Evolutionary conservation across 1,284 basidiomycete genomes (phyloP), one percentile per base, ranked within the genome.

Genomic region (Sparassis latifolia): DNA sequence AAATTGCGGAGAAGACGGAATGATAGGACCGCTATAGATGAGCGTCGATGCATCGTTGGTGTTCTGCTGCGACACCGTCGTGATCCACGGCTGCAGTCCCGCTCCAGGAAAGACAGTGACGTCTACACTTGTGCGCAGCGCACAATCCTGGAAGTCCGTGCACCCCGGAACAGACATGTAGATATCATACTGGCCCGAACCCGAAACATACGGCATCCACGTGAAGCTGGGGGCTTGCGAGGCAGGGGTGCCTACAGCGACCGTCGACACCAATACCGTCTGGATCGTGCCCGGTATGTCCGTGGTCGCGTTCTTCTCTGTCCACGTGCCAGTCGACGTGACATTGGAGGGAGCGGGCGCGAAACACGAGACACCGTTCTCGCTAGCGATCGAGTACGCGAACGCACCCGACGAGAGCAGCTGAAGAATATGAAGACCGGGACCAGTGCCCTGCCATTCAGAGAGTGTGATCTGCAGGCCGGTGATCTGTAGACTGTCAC

Each of bases 331-430:
- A 1, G 83, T 84, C 45, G 68, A 72, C 0, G 76, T 67, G 27
- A 82, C 73, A 54, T 82, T 84, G 29, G 88, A 89, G 2, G 84
- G 70, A 52, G 73, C 77, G 3, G 86, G 83, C 1, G 86, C 81
- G 60, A 86, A 89, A 64, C 92, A 94, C 0, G 89, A 89, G 42
- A 73, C 66, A 10, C 68, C 70, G 64, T 94, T 93, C 49, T 82
- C 69, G 20, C 62, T 60, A 45, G 69, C 66, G 48, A 86, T 69
- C 1, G 89, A 77, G 2, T 89, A 91, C 2, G 84, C 90, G 62
- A 89, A 93, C 4, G 91, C 88, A 55, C 96, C 96, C 6, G 89
- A 86, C 0, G 92, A 95, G 9, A 99, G 81, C 5, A 98, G 74
- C 66, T 98, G 91, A 39, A 98, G 66, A 48, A 97, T 74, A 66